Base-by-base conservation (phyloP, 441 rosid genomes). In the Macaranga tanarius region DNA sequence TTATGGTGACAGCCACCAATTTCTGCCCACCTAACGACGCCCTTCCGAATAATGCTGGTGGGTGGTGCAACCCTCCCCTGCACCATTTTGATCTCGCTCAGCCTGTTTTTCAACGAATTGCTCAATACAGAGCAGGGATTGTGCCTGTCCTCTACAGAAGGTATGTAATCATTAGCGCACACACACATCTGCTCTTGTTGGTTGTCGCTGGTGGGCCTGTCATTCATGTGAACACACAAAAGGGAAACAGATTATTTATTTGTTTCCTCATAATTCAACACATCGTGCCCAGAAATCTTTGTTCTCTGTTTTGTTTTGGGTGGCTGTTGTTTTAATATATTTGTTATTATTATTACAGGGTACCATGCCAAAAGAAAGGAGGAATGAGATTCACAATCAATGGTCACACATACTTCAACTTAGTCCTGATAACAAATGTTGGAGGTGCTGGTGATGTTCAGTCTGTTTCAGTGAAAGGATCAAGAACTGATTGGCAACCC, bases 1-100 rank as follows among this genome's bases (percentile, higher is more conserved):
- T 95, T 26, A 44, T 87, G 57, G 89, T 95, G 72, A 95, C 99
- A 1, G 99, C 97, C 12, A 92, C 99, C 75, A 94, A 92, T 78
- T 92, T 84, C 75, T 86, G 89, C 80, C 89, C 87, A 12, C 89
- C 89, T 15, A 86, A 86, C 70, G 40, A 60, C 25, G 80, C 82
- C 20, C 81, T 84, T 9, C 86, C 87, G 0, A 84, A 67, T 63
- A 71, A 80, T 71, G 80, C 74, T 8, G 87, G 89, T 5, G 87
- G 87, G 12, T 86, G 89, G 87, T 84, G 89, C 51, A 84, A 86
- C 73, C 82, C 87, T 70, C 87, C 87, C 16, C 69, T 54, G 51
- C 71, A 55, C 10, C 87, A 86, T 44, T 86, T 86, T 17, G 89
- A 86, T 57, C 89, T 86, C 64, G 74, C 86, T 47, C 77, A 82